phyloP scores from a whole-genome alignment of 495 filamentous ascomycete genomes.

The Apiosordaria backusii region DNA sequence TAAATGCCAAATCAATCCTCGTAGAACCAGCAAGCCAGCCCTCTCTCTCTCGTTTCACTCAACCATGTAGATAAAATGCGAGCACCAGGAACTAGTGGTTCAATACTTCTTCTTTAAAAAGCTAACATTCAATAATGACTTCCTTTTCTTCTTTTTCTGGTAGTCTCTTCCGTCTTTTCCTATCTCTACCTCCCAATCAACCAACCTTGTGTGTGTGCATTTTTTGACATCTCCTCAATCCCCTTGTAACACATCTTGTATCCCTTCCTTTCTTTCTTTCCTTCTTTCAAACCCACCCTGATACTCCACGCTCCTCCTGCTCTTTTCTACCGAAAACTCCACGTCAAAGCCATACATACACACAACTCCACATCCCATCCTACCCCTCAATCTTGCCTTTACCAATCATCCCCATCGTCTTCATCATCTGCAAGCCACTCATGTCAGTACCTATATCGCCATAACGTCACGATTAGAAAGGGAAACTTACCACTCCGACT shows the following conservation, averaged over 20 bases:
- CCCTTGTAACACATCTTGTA: too few species aligned
- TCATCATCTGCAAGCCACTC: constrained; percentile 61
- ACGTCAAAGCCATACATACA: background rate
- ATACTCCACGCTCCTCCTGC: background rate
- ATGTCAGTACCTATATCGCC: constrained; percentile 31
- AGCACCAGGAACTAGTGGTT: too few species aligned
- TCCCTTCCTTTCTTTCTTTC: too few species aligned
- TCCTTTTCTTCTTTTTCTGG: background rate
- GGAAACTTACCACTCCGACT: constrained; percentile 77
- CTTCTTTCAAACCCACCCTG: too few species aligned
- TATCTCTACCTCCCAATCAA: background rate
- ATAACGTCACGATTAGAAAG: constrained; percentile 11
- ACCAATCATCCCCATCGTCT: constrained; percentile 77
- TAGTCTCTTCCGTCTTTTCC: too few species aligned
- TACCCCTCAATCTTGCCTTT: constrained; percentile 26
- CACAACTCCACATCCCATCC: background rate
- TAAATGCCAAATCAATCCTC: too few species aligned
- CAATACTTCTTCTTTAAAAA: background rate
- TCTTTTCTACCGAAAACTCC: background rate
- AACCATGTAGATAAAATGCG: too few species aligned
- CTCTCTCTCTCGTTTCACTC: too few species aligned
- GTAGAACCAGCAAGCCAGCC: too few species aligned
- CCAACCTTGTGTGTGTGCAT: background rate
- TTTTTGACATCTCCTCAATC: background rate
- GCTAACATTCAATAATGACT: background rate